Base-by-base conservation (phyloP, 768 basidiomycete species). In the Suillus bovinus region DNA sequence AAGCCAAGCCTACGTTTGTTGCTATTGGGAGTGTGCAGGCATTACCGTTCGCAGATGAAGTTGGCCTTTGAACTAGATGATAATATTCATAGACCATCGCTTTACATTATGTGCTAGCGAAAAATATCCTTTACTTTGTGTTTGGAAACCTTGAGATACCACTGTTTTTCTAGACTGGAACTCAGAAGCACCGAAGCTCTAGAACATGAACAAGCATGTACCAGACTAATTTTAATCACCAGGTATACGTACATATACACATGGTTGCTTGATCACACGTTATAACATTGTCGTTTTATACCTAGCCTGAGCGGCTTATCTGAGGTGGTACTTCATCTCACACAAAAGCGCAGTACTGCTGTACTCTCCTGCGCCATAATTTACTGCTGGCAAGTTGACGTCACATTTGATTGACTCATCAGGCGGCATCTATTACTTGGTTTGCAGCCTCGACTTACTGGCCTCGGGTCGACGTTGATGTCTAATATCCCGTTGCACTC, bases 21-120 rank as follows among this genome's bases (percentile, higher is more conserved):
- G 90, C 88, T 13, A 82, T 98, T 55, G 97, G 96, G 50, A 87
- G 96, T 71, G 77, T 87, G 66, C 77, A 81, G 68, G 71, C 83
- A 34, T 82, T 99, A 54, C 96, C 97, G 16, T 89, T 89, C 72
- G 84, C 87, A 67, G 93, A 94, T 70, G 92, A 93, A 74, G 76
- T 94, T 63, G 92, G 92, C 54, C 83, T 94, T 65, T 93, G 75
- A 84, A 56, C 38, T 56, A 56, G 38, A 56, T 56, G 38, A 56
- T 56, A 56, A 11, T 39, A 39, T 56, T 27, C 24, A 41, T 39
- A 56, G 55, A 56, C 54, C 36, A 56, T 27, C 24, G 55, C 55
- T 20, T 39, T 39, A 38, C 54, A 55, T 17, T 27, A 55, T 55
- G 20, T 52, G 20, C 50, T 31, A 52, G 50, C 50, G 50, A 55